Base-by-base conservation (phyloP, 768 basidiomycete genomes). In the Basidioascus undulatus region DNA sequence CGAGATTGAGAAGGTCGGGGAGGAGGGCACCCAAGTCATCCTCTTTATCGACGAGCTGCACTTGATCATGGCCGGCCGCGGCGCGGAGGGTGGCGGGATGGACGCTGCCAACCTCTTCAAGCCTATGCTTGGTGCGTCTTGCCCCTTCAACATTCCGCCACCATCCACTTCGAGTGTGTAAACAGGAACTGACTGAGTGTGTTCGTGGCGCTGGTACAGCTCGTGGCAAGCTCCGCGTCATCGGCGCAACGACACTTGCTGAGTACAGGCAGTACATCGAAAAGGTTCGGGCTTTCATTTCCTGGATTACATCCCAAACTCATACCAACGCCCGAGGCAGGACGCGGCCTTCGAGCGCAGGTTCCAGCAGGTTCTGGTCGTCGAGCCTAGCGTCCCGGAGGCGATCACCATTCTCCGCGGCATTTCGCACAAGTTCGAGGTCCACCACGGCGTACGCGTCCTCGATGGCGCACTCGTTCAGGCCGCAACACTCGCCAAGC, bases 1-100 rank as follows among this genome's bases (percentile, higher is more conserved):
- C 44, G 89, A 96, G 60, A 74, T 94, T 46, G 87, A 94, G 58
- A 86, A 87, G 59, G 69, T 77, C 0, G 63, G 74, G 0, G 72
- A 76, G 20, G 72, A 79, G 34, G 75, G 79, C 32, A 67, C 68
- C 5, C 71, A 73, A 15, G 68, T 94, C 51, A 82, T 94, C 46
- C 70, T 98, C 28, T 94, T 94, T 66, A 72, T 96, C 49, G 87
- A 98, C 51, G 89, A 94, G 55, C 57, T 83, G 20, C 86, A 94
- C 55, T 73, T 92, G 32, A 76, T 94, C 60, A 84, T 92, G 80
- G 75, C 81, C 3, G 82, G 80, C 4, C 67, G 73, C 39, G 81
- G 82, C 15, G 62, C 70, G 2, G 73, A 76, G 53, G 78, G 80
- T 24, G 76, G 76, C 13, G 82, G 84, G 25, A 86, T 92, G 82